Evolutionary conservation across 1,284 basidiomycete genomes (phyloP).

Genomic region (Boletellus deceptivus): DNA sequence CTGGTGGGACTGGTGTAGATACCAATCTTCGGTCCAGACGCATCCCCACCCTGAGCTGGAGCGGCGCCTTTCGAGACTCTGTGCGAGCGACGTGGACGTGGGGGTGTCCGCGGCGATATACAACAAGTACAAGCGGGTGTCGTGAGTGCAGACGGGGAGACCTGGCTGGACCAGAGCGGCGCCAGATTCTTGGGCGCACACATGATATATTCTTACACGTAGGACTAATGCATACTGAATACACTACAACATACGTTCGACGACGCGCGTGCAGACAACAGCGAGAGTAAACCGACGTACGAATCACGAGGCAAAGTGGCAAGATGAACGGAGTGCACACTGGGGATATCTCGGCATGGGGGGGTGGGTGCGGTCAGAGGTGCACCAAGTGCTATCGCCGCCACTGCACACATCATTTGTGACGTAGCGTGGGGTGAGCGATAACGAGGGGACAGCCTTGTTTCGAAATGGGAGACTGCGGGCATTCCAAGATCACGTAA

Average conservation of each 20-base stretch:
- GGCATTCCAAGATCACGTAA: slow-evolving; percentile 7
- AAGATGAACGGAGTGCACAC: slow-evolving; percentile 20
- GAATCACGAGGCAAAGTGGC: slow-evolving; percentile 5
- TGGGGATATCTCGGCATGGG: slow-evolving; percentile 23
- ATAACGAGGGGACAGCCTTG: slow-evolving; percentile 10
- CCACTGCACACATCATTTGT: slow-evolving; percentile 7
- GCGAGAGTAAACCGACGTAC: not conserved
- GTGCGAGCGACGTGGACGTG: slow-evolving; percentile 27
- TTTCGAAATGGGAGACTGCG: not conserved
- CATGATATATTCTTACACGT: slow-evolving; percentile 22
- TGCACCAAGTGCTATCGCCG: slow-evolving; percentile 9
- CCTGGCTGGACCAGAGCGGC: slow-evolving; percentile 15
- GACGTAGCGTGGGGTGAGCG: not conserved
- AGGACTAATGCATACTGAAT: slow-evolving; percentile 19
- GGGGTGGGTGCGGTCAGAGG: not conserved
- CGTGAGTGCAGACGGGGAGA: slow-evolving; percentile 3
- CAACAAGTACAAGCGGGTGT: slow-evolving; percentile 33
- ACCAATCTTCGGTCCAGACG: slow-evolving; percentile 19
- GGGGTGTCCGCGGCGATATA: slow-evolving; percentile 30
- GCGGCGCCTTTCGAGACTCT: slow-evolving; percentile 20
- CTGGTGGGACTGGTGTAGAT: slow-evolving; percentile 29
- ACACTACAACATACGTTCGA: slow-evolving; percentile 10
- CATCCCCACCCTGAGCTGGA: slow-evolving; percentile 26
- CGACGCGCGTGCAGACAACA: not conserved
- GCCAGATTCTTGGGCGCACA: slow-evolving; percentile 1